These are phyloP conservation scores for Tulasnella sp. DNA, from an alignment of 768 basidiomycete species.

Conservation along the genomic window DNA sequence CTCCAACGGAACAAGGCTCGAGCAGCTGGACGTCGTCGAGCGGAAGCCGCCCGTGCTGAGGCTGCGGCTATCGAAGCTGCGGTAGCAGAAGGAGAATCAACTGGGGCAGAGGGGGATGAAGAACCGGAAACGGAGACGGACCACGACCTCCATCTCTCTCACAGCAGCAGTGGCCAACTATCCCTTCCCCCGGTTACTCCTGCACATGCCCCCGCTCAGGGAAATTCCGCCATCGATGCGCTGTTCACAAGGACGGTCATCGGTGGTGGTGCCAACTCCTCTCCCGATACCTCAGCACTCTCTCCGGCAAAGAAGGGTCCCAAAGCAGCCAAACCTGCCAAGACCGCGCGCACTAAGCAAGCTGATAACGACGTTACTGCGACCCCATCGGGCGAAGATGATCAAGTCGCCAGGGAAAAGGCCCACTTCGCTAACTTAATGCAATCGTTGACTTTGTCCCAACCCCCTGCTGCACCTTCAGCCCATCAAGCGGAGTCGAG, in stretches of 20 bases:
- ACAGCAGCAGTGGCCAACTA: background rate
- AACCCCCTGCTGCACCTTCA: background rate
- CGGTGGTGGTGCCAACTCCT: background rate
- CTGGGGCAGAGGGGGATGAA: slow-evolving; percentile 21
- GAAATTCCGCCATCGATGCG: slow-evolving; percentile 19
- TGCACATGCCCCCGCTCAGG: background rate
- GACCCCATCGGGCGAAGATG: background rate
- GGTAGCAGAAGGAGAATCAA: slow-evolving; percentile 18
- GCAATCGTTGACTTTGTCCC: slow-evolving; percentile 15
- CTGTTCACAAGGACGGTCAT: slow-evolving; percentile 12
- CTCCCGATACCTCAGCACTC: slow-evolving; percentile 15
- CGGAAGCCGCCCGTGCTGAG: background rate
- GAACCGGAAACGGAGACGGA: slow-evolving; percentile 20
- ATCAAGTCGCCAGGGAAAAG: background rate
- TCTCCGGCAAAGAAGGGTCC: slow-evolving; percentile 5
- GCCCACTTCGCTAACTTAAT: slow-evolving; percentile 14
- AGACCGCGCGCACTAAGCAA: background rate
- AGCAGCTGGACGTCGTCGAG: background rate
- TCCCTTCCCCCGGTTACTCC: background rate
- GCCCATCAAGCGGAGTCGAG: background rate
- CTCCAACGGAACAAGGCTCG: slow-evolving; percentile 6
- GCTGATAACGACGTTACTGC: background rate
- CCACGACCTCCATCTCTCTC: slow-evolving; percentile 10
- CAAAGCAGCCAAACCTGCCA: slow-evolving; percentile 3
- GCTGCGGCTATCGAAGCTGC: slow-evolving; percentile 12